A percentile compares a stretch with the other conserved stretches of the same genome.
Evolutionary conservation across 176 grass and related monocot species (phyloP).

Genomic region (Raddia distichophylla): DNA sequence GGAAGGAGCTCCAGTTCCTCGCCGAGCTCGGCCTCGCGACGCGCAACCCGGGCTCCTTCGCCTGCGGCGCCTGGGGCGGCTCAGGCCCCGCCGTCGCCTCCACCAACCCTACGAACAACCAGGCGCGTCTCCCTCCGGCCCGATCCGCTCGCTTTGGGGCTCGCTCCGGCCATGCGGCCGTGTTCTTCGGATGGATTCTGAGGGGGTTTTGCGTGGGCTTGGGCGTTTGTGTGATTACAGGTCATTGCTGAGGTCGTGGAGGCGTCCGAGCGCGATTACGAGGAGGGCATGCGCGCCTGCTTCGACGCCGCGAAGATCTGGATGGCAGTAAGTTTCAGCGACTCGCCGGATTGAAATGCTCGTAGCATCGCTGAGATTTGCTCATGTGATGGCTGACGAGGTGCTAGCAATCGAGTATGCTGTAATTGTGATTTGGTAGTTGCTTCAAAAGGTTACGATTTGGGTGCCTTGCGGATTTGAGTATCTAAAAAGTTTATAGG

Average conservation of each 20-base stretch:
- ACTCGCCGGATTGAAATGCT: not conserved
- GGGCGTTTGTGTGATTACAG: slow-evolving; percentile 29
- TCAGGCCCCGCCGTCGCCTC: slow-evolving; percentile 57
- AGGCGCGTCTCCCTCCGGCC: slow-evolving; percentile 45
- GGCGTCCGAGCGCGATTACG: slow-evolving; percentile 81
- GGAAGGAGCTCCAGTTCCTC: slow-evolving; percentile 91
- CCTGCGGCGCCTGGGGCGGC: slow-evolving; percentile 72
- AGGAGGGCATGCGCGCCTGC: slow-evolving; percentile 79
- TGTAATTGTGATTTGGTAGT: not conserved
- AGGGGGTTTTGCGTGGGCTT: not conserved
- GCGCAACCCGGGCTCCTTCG: slow-evolving; percentile 77
- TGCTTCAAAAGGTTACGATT: not conserved
- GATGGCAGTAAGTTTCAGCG: slow-evolving; percentile 60
- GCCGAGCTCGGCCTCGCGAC: slow-evolving; percentile 82
- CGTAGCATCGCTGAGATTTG: not conserved
- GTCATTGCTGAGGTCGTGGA: slow-evolving; percentile 90
- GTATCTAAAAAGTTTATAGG: not conserved
- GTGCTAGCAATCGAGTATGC: not conserved
- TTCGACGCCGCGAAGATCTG: slow-evolving; percentile 80
- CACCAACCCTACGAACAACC: slow-evolving; percentile 72
- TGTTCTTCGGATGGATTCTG: slow-evolving; percentile 28
- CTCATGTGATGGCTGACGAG: not conserved
- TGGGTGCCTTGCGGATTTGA: not conserved
- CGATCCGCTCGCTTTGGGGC: slow-evolving; percentile 25
- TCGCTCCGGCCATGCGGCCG: not conserved